Evolutionary conservation across 805 yeast species (phyloP).

Genomic region (Wickerhamomyces canadensis): DNA sequence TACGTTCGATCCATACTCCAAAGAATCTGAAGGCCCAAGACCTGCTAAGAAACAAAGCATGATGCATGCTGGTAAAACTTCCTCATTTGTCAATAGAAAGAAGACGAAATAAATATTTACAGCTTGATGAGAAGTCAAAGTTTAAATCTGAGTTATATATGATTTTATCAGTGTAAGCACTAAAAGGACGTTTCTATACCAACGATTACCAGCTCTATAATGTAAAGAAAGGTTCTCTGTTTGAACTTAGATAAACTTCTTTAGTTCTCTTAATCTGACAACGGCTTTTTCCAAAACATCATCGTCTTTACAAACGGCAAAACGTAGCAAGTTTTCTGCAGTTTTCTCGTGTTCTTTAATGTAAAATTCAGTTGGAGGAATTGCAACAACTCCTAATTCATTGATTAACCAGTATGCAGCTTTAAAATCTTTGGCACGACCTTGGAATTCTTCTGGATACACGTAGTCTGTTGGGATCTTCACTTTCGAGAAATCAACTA

Average conservation of each 20-base stretch:
- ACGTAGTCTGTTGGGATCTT: slow-evolving; percentile 68
- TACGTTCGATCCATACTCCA: slow-evolving; percentile 56
- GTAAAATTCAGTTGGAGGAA: slow-evolving; percentile 96
- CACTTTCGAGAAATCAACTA: slow-evolving; percentile 82
- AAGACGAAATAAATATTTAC: slow-evolving; percentile 4
- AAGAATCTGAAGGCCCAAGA: slow-evolving; percentile 44
- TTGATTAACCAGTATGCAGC: slow-evolving; percentile 89
- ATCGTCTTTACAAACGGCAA: slow-evolving; percentile 96
- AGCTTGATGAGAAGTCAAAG: too few relatives aligned
- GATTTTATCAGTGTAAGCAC: too few relatives aligned
- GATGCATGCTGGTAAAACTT: slow-evolving; percentile 17
- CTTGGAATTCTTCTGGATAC: slow-evolving; percentile 64
- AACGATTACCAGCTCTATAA: too few relatives aligned
- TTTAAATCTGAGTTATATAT: background rate
- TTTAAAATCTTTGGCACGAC: slow-evolving; percentile 78
- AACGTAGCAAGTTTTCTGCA: slow-evolving; percentile 82
- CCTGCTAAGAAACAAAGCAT: slow-evolving; percentile 39
- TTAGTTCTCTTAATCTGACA: slow-evolving; percentile 61
- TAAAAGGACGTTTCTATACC: too few relatives aligned
- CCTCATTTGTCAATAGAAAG: slow-evolving; percentile 18
- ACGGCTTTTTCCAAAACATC: slow-evolving; percentile 76
- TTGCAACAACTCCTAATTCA: slow-evolving; percentile 91
- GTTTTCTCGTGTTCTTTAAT: slow-evolving; percentile 62
- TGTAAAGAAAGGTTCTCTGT: too few relatives aligned
- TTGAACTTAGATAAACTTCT: slow-evolving; percentile 52